These are phyloP conservation scores for Articulospora tetracladia DNA, from an alignment of 495 filamentous ascomycete species.

Conservation along the genomic window DNA sequence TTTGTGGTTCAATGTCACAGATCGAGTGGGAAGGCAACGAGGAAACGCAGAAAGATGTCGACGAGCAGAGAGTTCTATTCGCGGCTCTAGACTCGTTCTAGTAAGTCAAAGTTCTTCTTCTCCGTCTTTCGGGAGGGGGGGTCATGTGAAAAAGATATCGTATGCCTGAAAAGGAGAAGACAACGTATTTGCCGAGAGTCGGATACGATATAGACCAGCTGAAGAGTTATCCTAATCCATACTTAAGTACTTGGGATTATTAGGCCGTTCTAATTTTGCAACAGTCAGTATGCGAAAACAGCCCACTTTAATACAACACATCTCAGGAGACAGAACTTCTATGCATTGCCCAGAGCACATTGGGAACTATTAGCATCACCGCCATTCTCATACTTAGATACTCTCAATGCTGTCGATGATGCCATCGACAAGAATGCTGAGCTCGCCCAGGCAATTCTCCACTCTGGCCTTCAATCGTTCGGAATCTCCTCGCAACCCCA, in stretches of 20 bases:
- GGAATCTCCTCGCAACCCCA: conserved; percentile 38
- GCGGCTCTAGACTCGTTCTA: conserved; percentile 79
- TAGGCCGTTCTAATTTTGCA: not conserved
- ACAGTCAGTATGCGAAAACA: conserved; percentile 75
- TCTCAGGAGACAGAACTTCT: conserved; percentile 83
- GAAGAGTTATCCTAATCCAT: too few species aligned
- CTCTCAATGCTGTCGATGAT: conserved; percentile 72
- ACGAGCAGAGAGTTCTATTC: conserved; percentile 73
- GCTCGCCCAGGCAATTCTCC: conserved; percentile 72
- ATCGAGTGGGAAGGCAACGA: conserved; percentile 32
- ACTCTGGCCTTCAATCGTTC: conserved; percentile 62
- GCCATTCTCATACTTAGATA: conserved; percentile 78
- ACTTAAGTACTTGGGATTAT: not conserved
- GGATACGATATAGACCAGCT: too few species aligned
- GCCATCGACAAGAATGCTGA: conserved; percentile 88
- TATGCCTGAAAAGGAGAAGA: too few species aligned
- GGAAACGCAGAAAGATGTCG: conserved; percentile 49
- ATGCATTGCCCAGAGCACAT: conserved; percentile 77
- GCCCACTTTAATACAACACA: conserved; percentile 89
- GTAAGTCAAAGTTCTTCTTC: conserved; percentile 46
- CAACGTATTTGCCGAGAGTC: conserved; percentile 1
- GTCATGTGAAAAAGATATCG: too few species aligned
- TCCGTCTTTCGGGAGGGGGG: too few species aligned
- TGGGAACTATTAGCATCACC: conserved; percentile 74
- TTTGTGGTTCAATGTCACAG: conserved; percentile 13